These are phyloP conservation scores for Pythium dissotocum DNA, from an alignment of 352 stramenopile species.

Conservation along the genomic window DNA sequence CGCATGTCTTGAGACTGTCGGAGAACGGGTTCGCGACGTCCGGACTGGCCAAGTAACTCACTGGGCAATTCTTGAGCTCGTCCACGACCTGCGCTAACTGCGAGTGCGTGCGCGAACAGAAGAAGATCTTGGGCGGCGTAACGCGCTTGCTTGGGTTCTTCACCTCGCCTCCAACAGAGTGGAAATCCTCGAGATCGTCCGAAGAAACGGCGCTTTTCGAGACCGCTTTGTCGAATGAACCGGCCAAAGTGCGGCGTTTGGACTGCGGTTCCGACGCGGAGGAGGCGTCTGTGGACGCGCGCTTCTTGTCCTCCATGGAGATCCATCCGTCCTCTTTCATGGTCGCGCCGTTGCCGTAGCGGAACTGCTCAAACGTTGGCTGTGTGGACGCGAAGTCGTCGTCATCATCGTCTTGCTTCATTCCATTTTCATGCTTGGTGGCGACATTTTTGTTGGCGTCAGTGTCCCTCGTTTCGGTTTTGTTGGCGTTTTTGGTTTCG, in stretches of 20 bases:
- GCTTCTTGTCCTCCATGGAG: constrained; percentile 49
- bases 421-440: neutral
- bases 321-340: constrained; percentile 38
- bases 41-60: constrained; percentile 53
- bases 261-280: constrained; percentile 11
- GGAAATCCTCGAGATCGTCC: constrained; percentile 30
- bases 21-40: constrained; percentile 40
- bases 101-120: constrained; percentile 88
- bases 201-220: neutral
- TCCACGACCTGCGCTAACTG: constrained; percentile 81
- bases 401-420: constrained; percentile 24
- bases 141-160: constrained; percentile 25
- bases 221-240: constrained; percentile 28
- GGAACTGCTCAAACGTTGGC: constrained; percentile 45
- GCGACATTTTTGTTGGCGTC: neutral
- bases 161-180: constrained; percentile 9
- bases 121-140: constrained; percentile 73
- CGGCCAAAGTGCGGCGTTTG: constrained; percentile 29
- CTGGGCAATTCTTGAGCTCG: constrained; percentile 76
- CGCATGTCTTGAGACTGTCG: constrained; percentile 64
- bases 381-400: constrained; percentile 47
- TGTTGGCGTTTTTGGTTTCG: constrained; percentile 5
- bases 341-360: constrained; percentile 26
- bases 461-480: constrained; percentile 1
- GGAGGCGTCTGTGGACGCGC: neutral